A percentile compares a stretch with the other conserved stretches of the same genome.
phyloP scores from a whole-genome alignment of 129 eudicot species.

The Ambrosia trifida region DNA sequence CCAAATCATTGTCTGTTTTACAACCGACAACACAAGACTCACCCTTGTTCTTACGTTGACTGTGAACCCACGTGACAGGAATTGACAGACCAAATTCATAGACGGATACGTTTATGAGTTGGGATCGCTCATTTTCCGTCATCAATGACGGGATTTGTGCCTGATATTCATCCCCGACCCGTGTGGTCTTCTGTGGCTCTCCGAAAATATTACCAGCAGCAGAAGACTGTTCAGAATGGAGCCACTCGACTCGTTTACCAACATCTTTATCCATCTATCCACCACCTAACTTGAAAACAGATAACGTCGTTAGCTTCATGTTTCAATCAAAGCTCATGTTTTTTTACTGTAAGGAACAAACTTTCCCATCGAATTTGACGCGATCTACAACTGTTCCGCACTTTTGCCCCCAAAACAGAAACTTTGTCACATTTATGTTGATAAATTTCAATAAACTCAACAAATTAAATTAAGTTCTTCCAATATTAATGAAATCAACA shows the following conservation, averaged over 20 bases:
- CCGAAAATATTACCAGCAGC: conserved; percentile 35
- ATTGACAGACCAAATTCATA: conserved; percentile 37
- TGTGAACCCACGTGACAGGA: conserved; percentile 47
- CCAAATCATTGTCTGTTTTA: conserved; percentile 4
- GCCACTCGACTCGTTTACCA: conserved; percentile 30
- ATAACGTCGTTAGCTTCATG: neutral
- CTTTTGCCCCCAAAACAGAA: conserved; percentile 2
- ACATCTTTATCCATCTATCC: conserved; percentile 28
- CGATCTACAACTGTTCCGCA: neutral
- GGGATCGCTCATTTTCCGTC: conserved; percentile 31
- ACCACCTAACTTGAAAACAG: conserved; percentile 19
- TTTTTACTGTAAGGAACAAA: too few relatives aligned
- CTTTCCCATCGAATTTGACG: neutral
- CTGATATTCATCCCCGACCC: conserved; percentile 57
- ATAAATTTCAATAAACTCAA: neutral
- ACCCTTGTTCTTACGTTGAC: conserved; percentile 5
- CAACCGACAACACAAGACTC: conserved; percentile 18
- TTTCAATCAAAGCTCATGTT: neutral
- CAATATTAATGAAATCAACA: neutral
- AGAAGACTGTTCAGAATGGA: conserved; percentile 32
- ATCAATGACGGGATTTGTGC: conserved; percentile 46
- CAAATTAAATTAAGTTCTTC: neutral
- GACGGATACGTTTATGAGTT: conserved; percentile 21
- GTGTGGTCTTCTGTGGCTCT: conserved; percentile 40
- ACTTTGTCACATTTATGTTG: neutral